A percentile compares a stretch with the other conserved stretches of the same genome.
These are phyloP conservation scores for Ophiorrhiza pumila DNA, from an alignment of 257 asterid species.

Conservation along the genomic window DNA sequence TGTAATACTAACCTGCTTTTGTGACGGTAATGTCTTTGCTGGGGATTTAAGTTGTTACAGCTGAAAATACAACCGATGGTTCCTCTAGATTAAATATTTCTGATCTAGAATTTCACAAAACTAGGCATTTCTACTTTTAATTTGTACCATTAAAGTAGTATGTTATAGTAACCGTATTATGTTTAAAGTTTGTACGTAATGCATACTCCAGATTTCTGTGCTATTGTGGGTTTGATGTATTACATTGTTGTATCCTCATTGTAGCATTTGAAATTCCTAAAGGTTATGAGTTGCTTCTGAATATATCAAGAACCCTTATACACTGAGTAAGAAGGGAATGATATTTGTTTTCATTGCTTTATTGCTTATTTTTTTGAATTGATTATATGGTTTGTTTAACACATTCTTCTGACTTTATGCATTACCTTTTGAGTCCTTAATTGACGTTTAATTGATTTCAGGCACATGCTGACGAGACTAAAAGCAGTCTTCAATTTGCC, in stretches of 20 bases:
- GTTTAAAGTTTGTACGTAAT: neutral
- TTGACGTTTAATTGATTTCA: slow-evolving; percentile 28
- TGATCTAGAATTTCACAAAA: neutral
- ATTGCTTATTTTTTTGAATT: neutral
- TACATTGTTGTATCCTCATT: no score
- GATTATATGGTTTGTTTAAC: neutral
- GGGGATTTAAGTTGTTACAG: neutral
- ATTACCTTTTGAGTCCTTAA: neutral
- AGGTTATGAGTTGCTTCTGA: neutral
- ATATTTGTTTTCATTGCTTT: neutral
- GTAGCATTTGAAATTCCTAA: neutral
- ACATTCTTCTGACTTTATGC: neutral
- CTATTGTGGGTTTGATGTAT: neutral
- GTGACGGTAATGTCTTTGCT: neutral
- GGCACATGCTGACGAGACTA: slow-evolving; percentile 99
- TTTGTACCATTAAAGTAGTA: neutral
- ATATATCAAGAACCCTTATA: no score
- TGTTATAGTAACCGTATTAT: neutral
- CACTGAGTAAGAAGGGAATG: neutral
- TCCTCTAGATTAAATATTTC: neutral
- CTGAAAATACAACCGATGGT: neutral
- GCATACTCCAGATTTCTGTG: neutral
- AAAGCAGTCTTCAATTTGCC: slow-evolving; percentile 97
- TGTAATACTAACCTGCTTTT: no score
- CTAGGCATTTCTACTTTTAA: neutral